Base-by-base conservation (phyloP, 768 basidiomycete species). In the Panellus pusillus region DNA sequence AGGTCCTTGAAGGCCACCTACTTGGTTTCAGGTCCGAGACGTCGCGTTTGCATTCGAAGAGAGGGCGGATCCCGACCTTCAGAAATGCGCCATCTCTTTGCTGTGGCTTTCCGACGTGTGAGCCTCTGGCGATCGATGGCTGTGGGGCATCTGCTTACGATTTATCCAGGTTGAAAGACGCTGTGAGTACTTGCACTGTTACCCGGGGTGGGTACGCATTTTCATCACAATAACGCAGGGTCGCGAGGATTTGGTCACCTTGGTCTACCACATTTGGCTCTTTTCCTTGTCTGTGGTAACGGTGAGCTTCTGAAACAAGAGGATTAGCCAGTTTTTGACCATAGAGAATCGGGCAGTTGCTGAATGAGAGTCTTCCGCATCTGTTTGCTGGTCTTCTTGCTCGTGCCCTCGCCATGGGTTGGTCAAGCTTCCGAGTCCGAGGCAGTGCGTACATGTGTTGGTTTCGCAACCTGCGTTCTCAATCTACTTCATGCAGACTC, bases 291-390 rank as follows among this genome's bases (percentile, higher is more conserved):
- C 76, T 9, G 41, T 79, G 24, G 64, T 76, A 24, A 77, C 81
- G 36, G 81, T 81, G 59, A 38, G 77, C 20, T 42, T 31, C 14
- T 28, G 24, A 14, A 14, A 39, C 14, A 15, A 48, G 13, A 14
- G 4, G 36, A 14, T 46, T 27, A 40, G 17, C 28, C 18, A 19
- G 24, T 50, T 52, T 43, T 56, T 47, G 27, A 24, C 24, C 24
- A 24, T 24, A 24, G 13, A 44, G 39, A 8, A 27, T 13, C 50
- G 28, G 17, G 7, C 32, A 82, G 81, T 68, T 83, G 39, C 52
- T 80, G 44, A 74, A 72, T 48, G 79, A 82, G 60, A 80, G 79
- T 0, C 70, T 79, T 35, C 81, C 81, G 6, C 79, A 81, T 58
- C 68, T 82, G 38, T 74, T 71, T 2, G 77, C 79, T 28, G 72